Evolutionary conservation across 2,329 filamentous ascomycete genomes (phyloP), one percentile per base, ranked within the genome.

Genomic region (Microsporum audouinii): DNA sequence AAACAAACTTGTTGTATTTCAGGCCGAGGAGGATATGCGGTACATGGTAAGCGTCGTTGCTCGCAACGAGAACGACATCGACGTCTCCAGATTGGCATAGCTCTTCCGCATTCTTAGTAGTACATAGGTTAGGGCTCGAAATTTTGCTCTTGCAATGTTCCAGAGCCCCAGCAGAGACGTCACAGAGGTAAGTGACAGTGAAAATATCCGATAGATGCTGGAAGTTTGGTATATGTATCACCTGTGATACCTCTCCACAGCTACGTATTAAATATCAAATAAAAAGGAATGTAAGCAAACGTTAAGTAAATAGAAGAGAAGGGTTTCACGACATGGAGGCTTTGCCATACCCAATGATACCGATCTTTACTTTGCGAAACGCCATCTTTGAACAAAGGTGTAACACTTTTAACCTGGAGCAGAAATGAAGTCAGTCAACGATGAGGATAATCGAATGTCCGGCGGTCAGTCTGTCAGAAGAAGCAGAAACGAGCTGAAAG

Each of bases 51-150:
- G 76, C 79, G 63, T 84, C 76, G 1, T 73, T 72, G 36, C 75
- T 82, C 36, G 74, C 70, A 41, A 83, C 73, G 51, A 84, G 67
- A 0, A 84, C 77, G 1, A 81, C 71, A 53, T 83, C 79, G 14
- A 81, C 76, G 2, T 78, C 72, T 0, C 71, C 55, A 0, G 75
- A 73, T 5, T 71, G 64, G 65, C 76, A 77, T 29, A 83, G 69
- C 41, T 79, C 73, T 47, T 73, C 66, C 1, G 78, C 67, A 51
- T 75, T 65, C 23, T 61, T 60, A 57, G 70, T 68, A 1, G 76
- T 78, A 8, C 68, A 70, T 51, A 71, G n/a, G 60, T 33, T 63
- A 5, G 47, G 33, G n/a, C 64, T 67, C 27, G 61, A 58, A 27
- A 68, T 63, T 58, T 70, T 72, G 38, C 64, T 60, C 4, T 70